Percentiles rank a stretch among this genome's conserved stretches.
Conservation (phyloP, 805 yeast species). For the Kluyveromyces lactis region DNA sequence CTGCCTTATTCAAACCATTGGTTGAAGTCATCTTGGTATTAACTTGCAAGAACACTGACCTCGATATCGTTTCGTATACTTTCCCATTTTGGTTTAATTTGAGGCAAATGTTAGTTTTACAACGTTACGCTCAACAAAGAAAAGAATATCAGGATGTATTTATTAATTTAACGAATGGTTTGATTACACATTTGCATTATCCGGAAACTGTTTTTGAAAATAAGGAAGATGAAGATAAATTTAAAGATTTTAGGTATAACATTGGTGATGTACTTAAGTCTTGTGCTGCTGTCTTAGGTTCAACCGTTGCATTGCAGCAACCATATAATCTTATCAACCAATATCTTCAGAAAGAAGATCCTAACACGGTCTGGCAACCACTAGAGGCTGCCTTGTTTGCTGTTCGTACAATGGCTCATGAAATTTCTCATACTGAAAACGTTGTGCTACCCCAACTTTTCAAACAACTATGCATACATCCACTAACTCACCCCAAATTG, state of each 20-base stretch:
- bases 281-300: constrained; percentile 86
- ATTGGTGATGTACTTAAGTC: constrained; percentile 98
- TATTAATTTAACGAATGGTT: constrained; percentile 24
- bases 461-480: constrained; percentile 49
- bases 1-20: constrained; percentile 60
- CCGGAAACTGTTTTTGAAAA: constrained; percentile 56
- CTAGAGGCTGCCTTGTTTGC: constrained; percentile 86
- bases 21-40: constrained; percentile 66
- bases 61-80: constrained; percentile 83
- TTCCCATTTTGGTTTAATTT: constrained; percentile 87
- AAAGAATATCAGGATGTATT: constrained; percentile 17
- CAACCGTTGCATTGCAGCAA: constrained; percentile 56
- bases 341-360: constrained; percentile 25
- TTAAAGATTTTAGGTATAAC: constrained; percentile 87
- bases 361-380: constrained; percentile 57
- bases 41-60: constrained; percentile 67
- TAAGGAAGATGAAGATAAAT: constrained; percentile 86
- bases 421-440: constrained; percentile 60
- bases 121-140: constrained; percentile 24
- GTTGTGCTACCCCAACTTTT: constrained; percentile 60
- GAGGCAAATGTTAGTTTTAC: constrained; percentile 46
- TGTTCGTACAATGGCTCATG: constrained; percentile 91
- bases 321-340: constrained; percentile 56
- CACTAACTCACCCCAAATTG: constrained; percentile 69
- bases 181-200: constrained; percentile 63